Evolutionary conservation across 192 early-diverging fungal species (phyloP), one percentile per base, ranked within the genome.

Genomic region (Kappamyces sp.): DNA sequence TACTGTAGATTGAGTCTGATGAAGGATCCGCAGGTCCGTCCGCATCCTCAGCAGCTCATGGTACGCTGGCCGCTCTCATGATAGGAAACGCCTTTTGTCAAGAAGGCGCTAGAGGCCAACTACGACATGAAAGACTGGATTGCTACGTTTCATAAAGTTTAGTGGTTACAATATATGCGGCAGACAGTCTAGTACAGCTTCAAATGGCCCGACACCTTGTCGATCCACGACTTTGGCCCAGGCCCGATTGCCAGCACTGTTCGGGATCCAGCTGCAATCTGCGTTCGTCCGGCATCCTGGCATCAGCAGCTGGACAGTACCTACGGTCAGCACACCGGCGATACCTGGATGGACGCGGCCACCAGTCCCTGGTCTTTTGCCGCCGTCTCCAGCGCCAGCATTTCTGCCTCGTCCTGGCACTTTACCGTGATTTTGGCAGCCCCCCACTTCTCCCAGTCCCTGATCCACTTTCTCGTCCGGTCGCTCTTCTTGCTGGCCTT

Each of bases 191-290:
- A 64, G 37, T 64, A 64, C 13, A 86, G 74, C 63, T 79, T 78
- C 6, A 86, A 65, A 40, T 82, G 72, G 2, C 82, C 75, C 6
- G 79, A 66, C 33, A 86, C 71, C 15, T 66, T 42, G 55, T 86
- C 71, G 2, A 86, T 58, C 4, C 62, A 52, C 8, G 55, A 38
- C 42, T 66, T 58, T 1, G 80, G 75, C 51, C 67, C 90, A 31
- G 96, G 96, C 2, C 96, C 96, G 58, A 99, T 86, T 3, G 89
- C 96, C 37, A 93, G 68, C 6, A 99, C 96, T 1, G 96, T 99
- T 36, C 82, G 71, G 5, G 92, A 91, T 36, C 92, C 92, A 39
- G 92, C 83, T 32, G 88, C 89, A 57, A 99, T 91, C 64, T 94
- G 91, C 33, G 91, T 94, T 39, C 84, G 74, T 7, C 96, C 96